phyloP scores from a whole-genome alignment of 495 filamentous ascomycete species.

The Durotheca rogersii region DNA sequence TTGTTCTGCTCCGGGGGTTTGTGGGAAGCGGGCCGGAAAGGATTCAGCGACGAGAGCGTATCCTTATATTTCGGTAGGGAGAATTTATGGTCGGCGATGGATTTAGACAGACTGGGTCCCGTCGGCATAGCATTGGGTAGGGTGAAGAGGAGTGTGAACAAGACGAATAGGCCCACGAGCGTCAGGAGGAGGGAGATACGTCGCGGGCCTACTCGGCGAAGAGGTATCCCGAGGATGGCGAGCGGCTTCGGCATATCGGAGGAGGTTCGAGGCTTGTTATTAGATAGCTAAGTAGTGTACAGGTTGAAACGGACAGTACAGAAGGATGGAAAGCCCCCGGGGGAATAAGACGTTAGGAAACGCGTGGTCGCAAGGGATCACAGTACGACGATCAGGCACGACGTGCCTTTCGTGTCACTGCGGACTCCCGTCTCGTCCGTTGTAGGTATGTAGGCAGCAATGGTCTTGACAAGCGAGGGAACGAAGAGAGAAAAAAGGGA shows the following conservation, averaged over 20 bases:
- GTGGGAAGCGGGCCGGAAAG: slow-evolving; percentile 72
- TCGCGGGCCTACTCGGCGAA: slow-evolving; percentile 40
- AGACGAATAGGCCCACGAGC: slow-evolving; percentile 43
- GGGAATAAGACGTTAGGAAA: too few relatives aligned
- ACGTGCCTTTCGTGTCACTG: not conserved
- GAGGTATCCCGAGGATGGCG: slow-evolving; percentile 43
- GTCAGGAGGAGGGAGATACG: slow-evolving; percentile 49
- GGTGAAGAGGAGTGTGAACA: slow-evolving; percentile 51
- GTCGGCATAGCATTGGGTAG: slow-evolving; percentile 46
- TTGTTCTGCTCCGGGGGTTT: slow-evolving; percentile 71
- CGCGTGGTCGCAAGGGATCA: not conserved
- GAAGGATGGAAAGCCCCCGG: too few relatives aligned
- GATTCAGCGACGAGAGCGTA: slow-evolving; percentile 47
- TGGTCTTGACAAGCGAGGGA: slow-evolving; percentile 14
- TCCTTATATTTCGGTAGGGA: slow-evolving; percentile 49
- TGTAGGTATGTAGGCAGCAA: not conserved
- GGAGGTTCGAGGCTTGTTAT: not conserved
- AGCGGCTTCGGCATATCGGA: slow-evolving; percentile 54
- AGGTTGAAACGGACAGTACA: slow-evolving; percentile 7
- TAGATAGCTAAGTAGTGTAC: slow-evolving; percentile 6
- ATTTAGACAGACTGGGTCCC: slow-evolving; percentile 38
- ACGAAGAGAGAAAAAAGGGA: slow-evolving; percentile 14
- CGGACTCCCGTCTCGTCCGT: not conserved
- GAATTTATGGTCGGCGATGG: slow-evolving; percentile 43
- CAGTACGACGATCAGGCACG: slow-evolving; percentile 4